Evolutionary conservation across 2,329 filamentous ascomycete species (phyloP), one percentile per base, ranked within the genome.

Genomic region (Ceratocystis cacaofunesta): DNA sequence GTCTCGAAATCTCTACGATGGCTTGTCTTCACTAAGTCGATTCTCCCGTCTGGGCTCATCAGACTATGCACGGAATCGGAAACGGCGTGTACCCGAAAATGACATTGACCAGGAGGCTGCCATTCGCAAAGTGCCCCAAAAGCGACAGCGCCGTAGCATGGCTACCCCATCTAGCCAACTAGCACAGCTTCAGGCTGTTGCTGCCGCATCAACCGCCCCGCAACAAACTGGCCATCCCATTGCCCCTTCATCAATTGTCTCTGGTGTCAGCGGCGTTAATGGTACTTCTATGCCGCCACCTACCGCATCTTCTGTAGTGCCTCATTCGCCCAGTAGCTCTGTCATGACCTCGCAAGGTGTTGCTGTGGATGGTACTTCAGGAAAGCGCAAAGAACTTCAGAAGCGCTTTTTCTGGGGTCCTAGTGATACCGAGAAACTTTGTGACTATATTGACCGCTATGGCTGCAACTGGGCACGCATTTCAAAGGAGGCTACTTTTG

Each of bases 321-420:
- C 65, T 15, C 41, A 50, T 8, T 61, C 65, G 3, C 62, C 63
- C 32, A 50, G 43, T 25, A 55, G 30, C 19, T 46, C 43, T 6
- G 46, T 55, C 25, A 32, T 60, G n/a, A 36, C 60, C 15, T 58
- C 46, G 12, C 36, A 61, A 15, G 61, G 17, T 7, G 61, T 57
- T 12, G 46, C 46, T 57, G 52, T 52, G 10, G 57, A 22, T 12
- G 15, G 62, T 36, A 22, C 12, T 22, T 71, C 70, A 2, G 69
- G 67, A 6, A 65, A 58, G 57, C 61, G 48, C 22, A 64, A 22
- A 41, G 65, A 28, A 57, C 70, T 52, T 22, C 67, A 15, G 46
- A 69, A 22, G 68, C 70, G 43, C 62, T 70, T 48, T 64, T 73
- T 61, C 25, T 70, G 73, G 62, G 70, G 73, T 10, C 61, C 65